A percentile compares a stretch with the other conserved stretches of the same genome.
phyloP scores from a whole-genome alignment of 352 stramenopile genomes.

The Phytophthora vignae region DNA sequence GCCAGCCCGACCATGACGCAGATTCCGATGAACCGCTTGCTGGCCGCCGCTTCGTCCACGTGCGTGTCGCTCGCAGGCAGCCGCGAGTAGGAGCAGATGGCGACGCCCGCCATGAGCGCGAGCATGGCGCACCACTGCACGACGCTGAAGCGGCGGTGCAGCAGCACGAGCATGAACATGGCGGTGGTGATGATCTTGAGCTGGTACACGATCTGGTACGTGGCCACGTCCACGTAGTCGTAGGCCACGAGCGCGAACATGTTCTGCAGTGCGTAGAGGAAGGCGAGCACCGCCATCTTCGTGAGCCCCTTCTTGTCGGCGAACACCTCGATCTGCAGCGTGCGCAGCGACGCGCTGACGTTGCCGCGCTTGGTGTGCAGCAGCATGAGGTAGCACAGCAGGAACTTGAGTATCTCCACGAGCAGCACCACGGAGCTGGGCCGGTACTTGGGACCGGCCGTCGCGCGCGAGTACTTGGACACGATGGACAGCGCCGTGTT shows the following conservation, averaged over 20 bases:
- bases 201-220: constrained; percentile 92
- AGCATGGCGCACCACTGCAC: constrained; percentile 89
- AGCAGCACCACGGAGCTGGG: constrained; percentile 82
- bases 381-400: constrained; percentile 81
- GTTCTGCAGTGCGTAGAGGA: constrained; percentile 90
- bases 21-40: constrained; percentile 75
- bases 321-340: constrained; percentile 82
- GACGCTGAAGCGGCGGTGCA: constrained; percentile 84
- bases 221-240: constrained; percentile 90
- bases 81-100: constrained; percentile 87
- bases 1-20: constrained; percentile 82
- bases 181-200: constrained; percentile 93
- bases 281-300: constrained; percentile 88
- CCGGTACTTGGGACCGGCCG: constrained; percentile 81
- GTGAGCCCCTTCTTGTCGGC: constrained; percentile 77
- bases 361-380: constrained; percentile 68
- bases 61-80: constrained; percentile 42
- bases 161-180: constrained; percentile 90
- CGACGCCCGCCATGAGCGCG: constrained; percentile 86
- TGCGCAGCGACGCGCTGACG: constrained; percentile 60
- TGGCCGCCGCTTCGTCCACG: constrained; percentile 41
- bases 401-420: constrained; percentile 85
- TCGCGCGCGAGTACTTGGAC: constrained; percentile 88
- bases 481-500: constrained; percentile 89
- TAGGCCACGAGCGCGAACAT: constrained; percentile 89